A percentile compares a stretch with the other conserved stretches of the same genome.
Conservation (phyloP, 352 stramenopile genomes). For the Pythium grandisporangium region DNA sequence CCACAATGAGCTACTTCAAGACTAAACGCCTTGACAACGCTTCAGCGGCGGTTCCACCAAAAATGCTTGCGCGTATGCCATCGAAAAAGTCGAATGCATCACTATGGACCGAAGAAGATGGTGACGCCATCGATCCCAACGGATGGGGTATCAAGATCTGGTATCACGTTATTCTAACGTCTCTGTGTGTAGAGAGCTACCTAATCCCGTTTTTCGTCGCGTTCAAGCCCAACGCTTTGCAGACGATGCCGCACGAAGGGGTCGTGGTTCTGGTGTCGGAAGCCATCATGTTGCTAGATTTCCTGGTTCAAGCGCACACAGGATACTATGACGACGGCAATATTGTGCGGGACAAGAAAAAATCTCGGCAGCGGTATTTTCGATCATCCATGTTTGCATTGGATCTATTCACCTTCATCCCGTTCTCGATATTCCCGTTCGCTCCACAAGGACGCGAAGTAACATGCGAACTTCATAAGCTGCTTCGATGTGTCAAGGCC, state of each 20-base stretch:
- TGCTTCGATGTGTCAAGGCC: conserved; percentile 29
- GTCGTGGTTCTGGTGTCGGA: conserved; percentile 23
- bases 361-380: conserved; percentile 35
- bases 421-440: conserved; percentile 17
- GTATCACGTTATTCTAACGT: conserved; percentile 43
- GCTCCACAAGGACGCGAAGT: too few relatives aligned
- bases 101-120: conserved; percentile 14
- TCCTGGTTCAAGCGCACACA: conserved; percentile 45
- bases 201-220: conserved; percentile 42
- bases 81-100: too few relatives aligned
- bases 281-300: conserved; percentile 37
- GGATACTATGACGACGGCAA: conserved; percentile 55
- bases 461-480: conserved; percentile 27
- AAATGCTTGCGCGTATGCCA: too few relatives aligned
- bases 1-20: too few relatives aligned
- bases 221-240: conserved; percentile 22
- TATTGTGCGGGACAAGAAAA: conserved; percentile 30
- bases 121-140: conserved; percentile 43
- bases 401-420: conserved; percentile 40
- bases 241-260: conserved; percentile 9
- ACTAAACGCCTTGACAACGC: too few relatives aligned
- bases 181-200: conserved; percentile 44
- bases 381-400: conserved; percentile 29
- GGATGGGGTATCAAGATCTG: conserved; percentile 27
- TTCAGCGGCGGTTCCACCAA: too few relatives aligned